Conservation (phyloP, 2,329 filamentous ascomycete genomes). For the Beauveria sp. region DNA sequence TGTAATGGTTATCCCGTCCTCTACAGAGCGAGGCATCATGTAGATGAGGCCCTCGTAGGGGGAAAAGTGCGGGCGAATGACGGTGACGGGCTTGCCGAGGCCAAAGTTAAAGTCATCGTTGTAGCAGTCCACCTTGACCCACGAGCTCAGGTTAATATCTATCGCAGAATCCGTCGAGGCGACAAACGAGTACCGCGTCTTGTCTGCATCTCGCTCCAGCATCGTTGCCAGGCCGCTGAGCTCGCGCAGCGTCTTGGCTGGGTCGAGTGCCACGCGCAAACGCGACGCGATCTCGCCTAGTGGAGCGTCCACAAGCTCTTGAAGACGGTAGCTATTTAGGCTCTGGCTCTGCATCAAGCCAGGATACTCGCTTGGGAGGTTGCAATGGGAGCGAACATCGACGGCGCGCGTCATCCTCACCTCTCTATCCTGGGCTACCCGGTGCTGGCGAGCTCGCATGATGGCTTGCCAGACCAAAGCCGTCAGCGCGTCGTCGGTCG, state of each 20-base stretch:
- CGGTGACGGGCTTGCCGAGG: constrained; percentile 37
- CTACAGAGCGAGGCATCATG: constrained; percentile 34
- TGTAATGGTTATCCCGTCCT: constrained; percentile 36
- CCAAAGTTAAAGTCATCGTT: constrained; percentile 39
- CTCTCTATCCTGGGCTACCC: constrained; percentile 18
- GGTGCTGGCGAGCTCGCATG: constrained; percentile 29
- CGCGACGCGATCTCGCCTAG: constrained; percentile 29
- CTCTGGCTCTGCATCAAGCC: constrained; percentile 41
- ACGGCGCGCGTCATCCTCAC: constrained; percentile 39
- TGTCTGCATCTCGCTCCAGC: constrained; percentile 27
- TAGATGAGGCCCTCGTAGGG: constrained; percentile 41
- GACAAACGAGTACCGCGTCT: constrained; percentile 25
- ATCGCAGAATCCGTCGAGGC: constrained; percentile 27
- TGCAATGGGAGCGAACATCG: constrained; percentile 36
- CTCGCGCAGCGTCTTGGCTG: constrained; percentile 24
- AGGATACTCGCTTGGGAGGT: constrained; percentile 35
- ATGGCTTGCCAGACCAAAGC: neutral
- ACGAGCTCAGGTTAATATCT: constrained; percentile 47
- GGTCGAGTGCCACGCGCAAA: constrained; percentile 32
- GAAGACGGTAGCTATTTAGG: constrained; percentile 25
- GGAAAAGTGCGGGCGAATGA: constrained; percentile 39
- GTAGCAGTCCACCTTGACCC: constrained; percentile 39
- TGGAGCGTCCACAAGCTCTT: constrained; percentile 21
- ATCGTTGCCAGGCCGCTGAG: constrained; percentile 35
- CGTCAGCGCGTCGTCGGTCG: neutral